Evolutionary conservation across 176 grass and related monocot genomes (phyloP), one percentile per base, ranked within the genome.

Genomic region (Aechmea fasciata): DNA sequence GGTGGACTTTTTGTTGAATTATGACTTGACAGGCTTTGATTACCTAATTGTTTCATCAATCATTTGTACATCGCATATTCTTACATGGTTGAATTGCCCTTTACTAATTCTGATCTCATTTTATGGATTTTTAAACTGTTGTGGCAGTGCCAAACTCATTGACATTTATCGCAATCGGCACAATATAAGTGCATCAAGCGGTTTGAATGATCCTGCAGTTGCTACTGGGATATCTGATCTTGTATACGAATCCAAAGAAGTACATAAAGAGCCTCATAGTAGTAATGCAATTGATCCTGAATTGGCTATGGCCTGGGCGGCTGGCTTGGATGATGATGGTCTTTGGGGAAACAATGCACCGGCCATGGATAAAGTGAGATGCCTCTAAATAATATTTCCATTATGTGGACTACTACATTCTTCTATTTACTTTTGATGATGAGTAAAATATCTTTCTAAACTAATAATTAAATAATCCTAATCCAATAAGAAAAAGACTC

Each of bases 221-320:
- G 89, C 90, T 70, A 99, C 83, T 10, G 95, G 90, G 22, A 99
- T 99, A 90, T 93, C 95, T 73, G 90, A 99, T 53, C 84, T 99
- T 57, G 86, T 99, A 69, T 94, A 99, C 51, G 95, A 99, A 20
- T 84, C 90, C 52, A 93, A 88, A 75, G 84, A 91, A 73, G 72
- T 47, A 52, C 80, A 68, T 64, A 90, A 88, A 69, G 95, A 93
- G 66, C 75, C 94, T 57, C 33, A 41, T 41, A 41, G 4, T 41
- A 41, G 5, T 41, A 62, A 50, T 28, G 69, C 87, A 41, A 99
- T 99, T 52, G 95, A 99, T 67, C 95, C 95, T 68, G 95, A 94
- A 76, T 78, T 94, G 75, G 95, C 95, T 53, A 99, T 94, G 95
- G 95, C 95, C 57, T 99, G 95, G 95, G 95, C 90, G 75, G 87